These are phyloP conservation scores for Kandelia obovata DNA, from an alignment of 345 rosid species.

Conservation along the genomic window DNA sequence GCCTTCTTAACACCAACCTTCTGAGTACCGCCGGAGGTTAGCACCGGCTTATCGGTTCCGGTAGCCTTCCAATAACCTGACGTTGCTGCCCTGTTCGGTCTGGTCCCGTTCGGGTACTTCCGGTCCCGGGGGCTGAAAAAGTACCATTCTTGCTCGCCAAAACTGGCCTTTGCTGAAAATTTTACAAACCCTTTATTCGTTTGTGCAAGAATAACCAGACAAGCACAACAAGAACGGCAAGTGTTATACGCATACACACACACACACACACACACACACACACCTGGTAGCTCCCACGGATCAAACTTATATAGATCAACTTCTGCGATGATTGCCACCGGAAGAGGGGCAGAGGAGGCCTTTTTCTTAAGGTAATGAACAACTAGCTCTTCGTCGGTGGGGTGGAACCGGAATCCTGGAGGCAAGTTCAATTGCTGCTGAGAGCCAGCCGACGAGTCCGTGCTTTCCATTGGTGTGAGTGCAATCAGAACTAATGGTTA, in stretches of 20 bases:
- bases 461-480: conserved; percentile 24
- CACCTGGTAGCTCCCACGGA: conserved; percentile 36
- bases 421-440: conserved; percentile 30
- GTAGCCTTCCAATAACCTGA: conserved; percentile 41
- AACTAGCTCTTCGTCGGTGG: conserved; percentile 34
- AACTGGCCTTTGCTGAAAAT: conserved; percentile 29
- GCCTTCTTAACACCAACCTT: conserved; percentile 36
- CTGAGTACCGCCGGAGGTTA: conserved; percentile 24
- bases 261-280: not conserved
- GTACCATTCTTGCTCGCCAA: conserved; percentile 36
- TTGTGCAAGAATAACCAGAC: too few relatives aligned
- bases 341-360: conserved; percentile 29
- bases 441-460: conserved; percentile 23
- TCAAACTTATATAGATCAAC: conserved; percentile 36
- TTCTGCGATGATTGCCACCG: conserved; percentile 30
- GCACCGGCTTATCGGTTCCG: conserved; percentile 31
- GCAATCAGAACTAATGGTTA: not conserved
- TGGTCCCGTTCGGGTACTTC: conserved; percentile 33
- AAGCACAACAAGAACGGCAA: too few relatives aligned
- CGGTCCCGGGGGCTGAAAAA: conserved; percentile 35
- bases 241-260: too few relatives aligned
- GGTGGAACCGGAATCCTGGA: conserved; percentile 35
- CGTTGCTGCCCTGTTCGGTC: conserved; percentile 38
- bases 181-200: not conserved
- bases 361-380: conserved; percentile 36